Evolutionary conservation across 1,284 basidiomycete species (phyloP).

Genomic region (Cerrena zonata): DNA sequence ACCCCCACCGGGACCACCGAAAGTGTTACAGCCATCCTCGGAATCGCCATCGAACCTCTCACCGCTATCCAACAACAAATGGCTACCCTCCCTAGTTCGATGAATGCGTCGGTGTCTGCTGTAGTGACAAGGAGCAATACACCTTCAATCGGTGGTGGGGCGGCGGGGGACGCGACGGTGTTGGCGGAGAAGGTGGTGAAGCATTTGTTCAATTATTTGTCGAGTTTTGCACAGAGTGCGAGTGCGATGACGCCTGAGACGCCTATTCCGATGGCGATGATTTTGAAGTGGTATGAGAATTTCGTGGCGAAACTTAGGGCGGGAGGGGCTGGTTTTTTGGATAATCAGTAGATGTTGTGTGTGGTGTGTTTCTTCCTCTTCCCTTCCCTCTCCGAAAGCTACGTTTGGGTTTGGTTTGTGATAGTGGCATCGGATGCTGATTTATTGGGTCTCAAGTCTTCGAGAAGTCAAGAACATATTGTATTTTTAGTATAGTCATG

Average conservation of each 20-base stretch:
- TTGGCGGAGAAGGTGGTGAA: constrained; percentile 66
- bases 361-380: too few relatives aligned
- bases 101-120: too few relatives aligned
- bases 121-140: constrained; percentile 17
- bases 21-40: constrained; percentile 62
- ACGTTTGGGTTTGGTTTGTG: too few relatives aligned
- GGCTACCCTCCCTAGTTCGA: constrained; percentile 33
- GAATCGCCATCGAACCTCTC: constrained; percentile 67
- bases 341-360: constrained; percentile 48
- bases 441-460: too few relatives aligned
- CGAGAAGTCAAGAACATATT: too few relatives aligned
- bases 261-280: constrained; percentile 67
- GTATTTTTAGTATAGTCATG: too few relatives aligned
- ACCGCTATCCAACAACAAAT: constrained; percentile 52
- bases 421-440: too few relatives aligned
- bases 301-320: constrained; percentile 71
- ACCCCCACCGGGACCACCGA: constrained; percentile 21
- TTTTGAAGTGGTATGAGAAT: constrained; percentile 79
- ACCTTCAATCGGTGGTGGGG: too few relatives aligned
- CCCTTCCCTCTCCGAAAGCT: too few relatives aligned
- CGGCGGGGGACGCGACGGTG: constrained; percentile 30
- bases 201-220: constrained; percentile 80
- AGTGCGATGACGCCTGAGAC: constrained; percentile 52
- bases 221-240: constrained; percentile 63
- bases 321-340: constrained; percentile 70